phyloP scores from a whole-genome alignment of 1,284 basidiomycete genomes.

The Ustilago cynodontis region DNA sequence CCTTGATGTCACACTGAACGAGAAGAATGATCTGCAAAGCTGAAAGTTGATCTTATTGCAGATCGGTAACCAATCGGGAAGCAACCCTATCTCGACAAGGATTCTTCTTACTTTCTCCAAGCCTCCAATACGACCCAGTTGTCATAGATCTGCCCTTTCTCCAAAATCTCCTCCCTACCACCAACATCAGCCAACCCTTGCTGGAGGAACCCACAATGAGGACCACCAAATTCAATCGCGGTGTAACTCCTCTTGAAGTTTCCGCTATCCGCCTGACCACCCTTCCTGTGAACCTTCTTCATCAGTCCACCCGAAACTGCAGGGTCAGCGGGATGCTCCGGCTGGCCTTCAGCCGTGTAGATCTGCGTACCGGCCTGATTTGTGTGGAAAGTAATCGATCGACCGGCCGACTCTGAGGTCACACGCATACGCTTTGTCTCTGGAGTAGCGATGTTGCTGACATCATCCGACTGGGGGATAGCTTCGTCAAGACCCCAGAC shows the following conservation, averaged over 20 bases:
- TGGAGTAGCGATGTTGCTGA: slow-evolving; percentile 31
- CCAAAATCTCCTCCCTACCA: slow-evolving; percentile 54
- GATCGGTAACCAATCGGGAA: background rate
- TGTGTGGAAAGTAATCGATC: slow-evolving; percentile 53
- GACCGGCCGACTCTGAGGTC: slow-evolving; percentile 41
- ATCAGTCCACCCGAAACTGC: slow-evolving; percentile 30
- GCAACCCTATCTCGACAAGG: background rate
- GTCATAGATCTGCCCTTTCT: slow-evolving; percentile 53
- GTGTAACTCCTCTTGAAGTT: slow-evolving; percentile 49
- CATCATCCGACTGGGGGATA: slow-evolving; percentile 34
- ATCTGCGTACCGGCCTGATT: slow-evolving; percentile 64
- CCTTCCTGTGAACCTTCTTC: slow-evolving; percentile 51
- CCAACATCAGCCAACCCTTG: slow-evolving; percentile 37
- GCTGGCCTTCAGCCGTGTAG: slow-evolving; percentile 55
- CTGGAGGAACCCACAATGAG: slow-evolving; percentile 62
- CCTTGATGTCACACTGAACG: background rate
- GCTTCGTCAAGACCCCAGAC: slow-evolving; percentile 47
- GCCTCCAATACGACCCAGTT: slow-evolving; percentile 57
- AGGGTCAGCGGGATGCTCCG: slow-evolving; percentile 42
- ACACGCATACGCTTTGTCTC: slow-evolving; percentile 41
- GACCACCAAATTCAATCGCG: slow-evolving; percentile 64
- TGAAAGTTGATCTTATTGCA: background rate
- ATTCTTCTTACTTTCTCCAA: slow-evolving; percentile 32
- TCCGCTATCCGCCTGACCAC: slow-evolving; percentile 30
- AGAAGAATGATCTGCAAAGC: background rate